These are phyloP conservation scores for Davidsoniella neocaledoniae DNA, from an alignment of 2,329 filamentous ascomycete species.

Conservation along the genomic window DNA sequence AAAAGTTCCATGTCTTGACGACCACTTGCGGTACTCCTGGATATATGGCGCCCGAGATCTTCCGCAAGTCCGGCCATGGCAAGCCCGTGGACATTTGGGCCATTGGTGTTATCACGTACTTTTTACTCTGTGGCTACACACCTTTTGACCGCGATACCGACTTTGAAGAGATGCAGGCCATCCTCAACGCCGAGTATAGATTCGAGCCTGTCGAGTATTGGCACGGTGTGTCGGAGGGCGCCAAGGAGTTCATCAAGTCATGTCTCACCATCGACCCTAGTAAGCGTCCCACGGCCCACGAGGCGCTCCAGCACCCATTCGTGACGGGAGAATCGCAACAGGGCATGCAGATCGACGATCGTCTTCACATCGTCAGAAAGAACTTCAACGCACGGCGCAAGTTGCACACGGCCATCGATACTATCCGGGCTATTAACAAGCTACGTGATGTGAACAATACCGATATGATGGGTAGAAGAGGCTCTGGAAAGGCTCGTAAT, in stretches of 20 bases:
- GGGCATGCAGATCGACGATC: slow-evolving; percentile 38
- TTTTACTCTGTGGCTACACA: slow-evolving; percentile 92
- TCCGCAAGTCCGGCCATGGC: slow-evolving; percentile 94
- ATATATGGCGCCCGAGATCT: slow-evolving; percentile 99
- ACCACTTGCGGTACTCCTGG: slow-evolving; percentile 96
- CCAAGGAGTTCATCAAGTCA: slow-evolving; percentile 80
- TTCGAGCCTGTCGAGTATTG: slow-evolving; percentile 94
- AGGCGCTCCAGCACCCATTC: slow-evolving; percentile 50
- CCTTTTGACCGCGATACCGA: slow-evolving; percentile 96
- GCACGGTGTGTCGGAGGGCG: slow-evolving; percentile 73
- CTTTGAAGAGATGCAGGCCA: slow-evolving; percentile 98
- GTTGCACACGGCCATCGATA: slow-evolving; percentile 54
- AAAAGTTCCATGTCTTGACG: slow-evolving; percentile 92
- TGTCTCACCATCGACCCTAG: slow-evolving; percentile 84
- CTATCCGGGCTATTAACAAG: slow-evolving; percentile 55
- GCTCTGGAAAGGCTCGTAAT: neutral
- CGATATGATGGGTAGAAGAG: slow-evolving; percentile 38
- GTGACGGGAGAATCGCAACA: slow-evolving; percentile 36
- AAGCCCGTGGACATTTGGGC: slow-evolving; percentile 98
- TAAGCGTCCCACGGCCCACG: slow-evolving; percentile 80
- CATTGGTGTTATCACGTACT: slow-evolving; percentile 96
- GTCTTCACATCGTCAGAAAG: slow-evolving; percentile 54
- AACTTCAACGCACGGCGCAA: slow-evolving; percentile 57
- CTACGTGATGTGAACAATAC: slow-evolving; percentile 44
- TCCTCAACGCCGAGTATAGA: slow-evolving; percentile 87